phyloP scores from a whole-genome alignment of 805 yeast genomes.

The Millerago galiae region DNA sequence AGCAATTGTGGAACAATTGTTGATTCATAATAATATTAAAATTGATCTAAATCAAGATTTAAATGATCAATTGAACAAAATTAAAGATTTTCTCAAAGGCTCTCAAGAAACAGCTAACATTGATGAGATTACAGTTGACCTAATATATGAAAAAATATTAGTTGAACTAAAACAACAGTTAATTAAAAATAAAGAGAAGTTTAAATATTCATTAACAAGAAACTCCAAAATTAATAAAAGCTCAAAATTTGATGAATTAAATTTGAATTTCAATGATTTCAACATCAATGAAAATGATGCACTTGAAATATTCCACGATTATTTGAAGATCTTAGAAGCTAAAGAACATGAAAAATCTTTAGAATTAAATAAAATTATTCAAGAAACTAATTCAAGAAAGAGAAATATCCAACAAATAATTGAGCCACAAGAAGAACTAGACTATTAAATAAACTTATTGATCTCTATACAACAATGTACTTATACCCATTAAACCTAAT shows the following conservation, averaged over 20 bases:
- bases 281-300: constrained; percentile 18
- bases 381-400: constrained; percentile 17
- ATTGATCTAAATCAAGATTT: constrained; percentile 16
- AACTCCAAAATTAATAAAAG: constrained; percentile 20
- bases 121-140: constrained; percentile 24
- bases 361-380: constrained; percentile 15
- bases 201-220: constrained; percentile 18
- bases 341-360: constrained; percentile 13
- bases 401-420: constrained; percentile 18
- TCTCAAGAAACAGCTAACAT: constrained; percentile 19
- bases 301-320: constrained; percentile 30
- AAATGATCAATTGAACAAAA: constrained; percentile 9
- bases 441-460: constrained; percentile 26
- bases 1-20: constrained; percentile 48
- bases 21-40: constrained; percentile 31
- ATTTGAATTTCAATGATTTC: not conserved
- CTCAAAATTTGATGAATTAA: constrained; percentile 31
- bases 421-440: constrained; percentile 26
- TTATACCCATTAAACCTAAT: constrained; percentile 66
- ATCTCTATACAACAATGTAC: constrained; percentile 59
- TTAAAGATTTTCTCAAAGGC: constrained; percentile 14
- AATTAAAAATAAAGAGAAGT: constrained; percentile 16
- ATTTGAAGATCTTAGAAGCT: constrained; percentile 24
- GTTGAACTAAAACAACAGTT: constrained; percentile 14
- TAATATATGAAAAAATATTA: constrained; percentile 25